A percentile compares a stretch with the other conserved stretches of the same genome.
These are phyloP conservation scores for Fraxinus floribunda DNA, from an alignment of 305 asterid genomes.

Conservation along the genomic window DNA sequence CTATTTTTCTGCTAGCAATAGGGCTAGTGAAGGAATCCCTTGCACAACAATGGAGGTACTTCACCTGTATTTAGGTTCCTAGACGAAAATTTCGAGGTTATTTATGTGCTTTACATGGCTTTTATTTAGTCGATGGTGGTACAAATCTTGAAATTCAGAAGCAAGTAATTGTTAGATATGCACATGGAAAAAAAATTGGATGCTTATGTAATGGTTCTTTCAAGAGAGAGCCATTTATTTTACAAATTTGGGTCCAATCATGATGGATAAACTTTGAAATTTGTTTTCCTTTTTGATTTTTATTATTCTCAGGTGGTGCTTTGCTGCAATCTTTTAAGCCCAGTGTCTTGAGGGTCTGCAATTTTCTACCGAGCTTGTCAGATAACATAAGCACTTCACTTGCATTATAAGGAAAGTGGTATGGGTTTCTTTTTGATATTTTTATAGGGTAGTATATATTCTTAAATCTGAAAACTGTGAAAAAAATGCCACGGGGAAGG, in stretches of 20 bases:
- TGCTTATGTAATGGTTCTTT: not conserved
- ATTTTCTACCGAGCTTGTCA: slow-evolving; percentile 30
- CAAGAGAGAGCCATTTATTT: not conserved
- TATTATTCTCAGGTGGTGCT: slow-evolving; percentile 33
- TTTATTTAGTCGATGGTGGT: slow-evolving; percentile 14
- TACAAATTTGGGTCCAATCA: not conserved
- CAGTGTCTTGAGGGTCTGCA: slow-evolving; percentile 12
- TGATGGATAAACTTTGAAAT: not conserved
- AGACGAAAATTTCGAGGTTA: not conserved
- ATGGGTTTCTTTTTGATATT: slow-evolving; percentile 30
- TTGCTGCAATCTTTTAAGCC: slow-evolving; percentile 26
- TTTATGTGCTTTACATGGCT: not conserved
- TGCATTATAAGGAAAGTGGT: slow-evolving; percentile 39
- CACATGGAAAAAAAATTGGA: not conserved
- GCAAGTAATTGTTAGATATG: not conserved
- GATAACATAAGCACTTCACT: slow-evolving; percentile 38
- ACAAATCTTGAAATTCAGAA: slow-evolving; percentile 16
- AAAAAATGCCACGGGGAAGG: slow-evolving; percentile 54
- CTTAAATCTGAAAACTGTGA: slow-evolving; percentile 22
- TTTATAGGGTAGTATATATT: slow-evolving; percentile 13
- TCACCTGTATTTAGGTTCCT: not conserved
- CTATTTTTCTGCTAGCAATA: not conserved
- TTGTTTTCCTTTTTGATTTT: slow-evolving; percentile 3
- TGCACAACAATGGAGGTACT: not conserved
- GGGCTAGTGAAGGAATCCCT: not conserved